Conservation (phyloP, 225 moss, liverwort and hornwort species). For the Polytrichum formosum region DNA sequence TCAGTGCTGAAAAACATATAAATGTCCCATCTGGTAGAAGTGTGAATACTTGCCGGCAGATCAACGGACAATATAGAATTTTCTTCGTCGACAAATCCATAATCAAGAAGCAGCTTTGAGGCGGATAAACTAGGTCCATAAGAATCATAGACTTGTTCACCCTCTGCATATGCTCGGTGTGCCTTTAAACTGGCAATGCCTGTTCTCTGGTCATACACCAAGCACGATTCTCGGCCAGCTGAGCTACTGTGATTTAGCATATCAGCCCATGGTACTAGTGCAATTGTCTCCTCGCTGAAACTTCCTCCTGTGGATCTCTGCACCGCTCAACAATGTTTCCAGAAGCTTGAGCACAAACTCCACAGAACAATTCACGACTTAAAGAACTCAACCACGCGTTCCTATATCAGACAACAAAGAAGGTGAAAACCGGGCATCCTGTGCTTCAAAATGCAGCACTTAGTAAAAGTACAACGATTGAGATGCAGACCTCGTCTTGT, state of each 20-base stretch:
- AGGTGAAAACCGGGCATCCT: too few relatives aligned
- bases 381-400: not conserved
- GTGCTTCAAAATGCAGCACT: too few relatives aligned
- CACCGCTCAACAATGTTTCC: not conserved
- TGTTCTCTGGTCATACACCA: conserved; percentile 51
- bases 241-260: conserved; percentile 88
- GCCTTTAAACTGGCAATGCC: conserved; percentile 65
- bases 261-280: conserved; percentile 97
- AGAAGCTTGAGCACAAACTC: too few relatives aligned
- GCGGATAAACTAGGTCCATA: conserved; percentile 81
- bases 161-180: conserved; percentile 65
- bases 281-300: conserved; percentile 43
- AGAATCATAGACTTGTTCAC: conserved; percentile 89
- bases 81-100: conserved; percentile 81
- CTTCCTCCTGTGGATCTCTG: conserved; percentile 10
- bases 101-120: conserved; percentile 83
- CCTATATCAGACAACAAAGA: not conserved
- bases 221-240: conserved; percentile 87
- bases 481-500: conserved; percentile 42
- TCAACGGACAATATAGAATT: conserved; percentile 70
- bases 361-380: too few relatives aligned
- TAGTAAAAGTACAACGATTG: too few relatives aligned
- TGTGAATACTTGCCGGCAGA: conserved; percentile 45
- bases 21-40: too few relatives aligned
- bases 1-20: too few relatives aligned